These are phyloP conservation scores for Cystofilobasidium bisporidii DNA, from an alignment of 768 basidiomycete genomes.

Conservation along the genomic window DNA sequence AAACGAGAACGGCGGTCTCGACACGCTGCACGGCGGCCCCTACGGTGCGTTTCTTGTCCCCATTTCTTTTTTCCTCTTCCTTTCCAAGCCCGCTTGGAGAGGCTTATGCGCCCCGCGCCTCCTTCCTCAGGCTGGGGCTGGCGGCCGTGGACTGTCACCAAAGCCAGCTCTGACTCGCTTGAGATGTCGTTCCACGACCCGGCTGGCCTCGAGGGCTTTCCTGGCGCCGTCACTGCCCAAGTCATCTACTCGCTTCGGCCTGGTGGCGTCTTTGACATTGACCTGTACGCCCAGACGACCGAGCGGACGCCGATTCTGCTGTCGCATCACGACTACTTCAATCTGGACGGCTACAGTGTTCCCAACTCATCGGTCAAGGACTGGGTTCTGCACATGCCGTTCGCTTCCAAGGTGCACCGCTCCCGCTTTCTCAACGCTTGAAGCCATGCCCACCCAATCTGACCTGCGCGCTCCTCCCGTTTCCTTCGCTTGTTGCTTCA, in stretches of 20 bases:
- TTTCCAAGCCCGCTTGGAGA: no score
- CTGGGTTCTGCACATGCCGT: conserved; percentile 30
- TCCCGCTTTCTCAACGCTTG: no score
- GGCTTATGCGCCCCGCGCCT: not conserved
- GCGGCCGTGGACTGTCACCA: conserved; percentile 18
- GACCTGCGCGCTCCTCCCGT: no score
- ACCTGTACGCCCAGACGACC: conserved; percentile 6
- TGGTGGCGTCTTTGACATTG: conserved; percentile 14
- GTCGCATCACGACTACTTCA: conserved; percentile 36
- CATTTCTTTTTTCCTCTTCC: no score
- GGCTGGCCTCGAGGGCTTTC: conserved; percentile 11
- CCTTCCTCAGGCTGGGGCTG: conserved; percentile 4
- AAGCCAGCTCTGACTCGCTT: not conserved
- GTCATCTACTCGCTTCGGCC: not conserved
- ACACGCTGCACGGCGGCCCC: conserved; percentile 15
- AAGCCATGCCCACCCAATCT: no score
- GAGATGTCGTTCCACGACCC: conserved; percentile 13
- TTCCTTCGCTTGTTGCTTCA: no score
- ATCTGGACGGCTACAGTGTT: conserved; percentile 26
- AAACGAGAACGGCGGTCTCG: conserved; percentile 20
- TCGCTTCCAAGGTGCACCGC: conserved; percentile 21
- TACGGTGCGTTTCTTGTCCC: not conserved
- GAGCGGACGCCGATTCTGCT: conserved; percentile 33
- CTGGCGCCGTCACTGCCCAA: not conserved
- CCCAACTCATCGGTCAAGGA: conserved; percentile 7